Base-by-base conservation (phyloP, 2,329 filamentous ascomycete species). In the Aaosphaeria arxii region DNA sequence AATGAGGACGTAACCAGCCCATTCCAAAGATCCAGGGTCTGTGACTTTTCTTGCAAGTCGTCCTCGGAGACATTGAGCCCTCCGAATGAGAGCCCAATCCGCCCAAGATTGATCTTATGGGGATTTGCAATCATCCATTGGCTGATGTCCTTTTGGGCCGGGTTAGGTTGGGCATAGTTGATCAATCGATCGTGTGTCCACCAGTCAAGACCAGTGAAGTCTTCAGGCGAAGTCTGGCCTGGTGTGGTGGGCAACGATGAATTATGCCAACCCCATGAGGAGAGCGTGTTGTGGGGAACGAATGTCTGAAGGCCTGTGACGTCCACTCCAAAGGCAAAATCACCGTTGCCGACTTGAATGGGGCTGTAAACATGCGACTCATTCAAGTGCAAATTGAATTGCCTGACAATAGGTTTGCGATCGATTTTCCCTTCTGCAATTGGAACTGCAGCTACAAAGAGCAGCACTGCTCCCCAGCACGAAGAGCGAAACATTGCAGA, bases 91-190 rank as follows among this genome's bases (percentile, higher is more conserved):
- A 81, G 59, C 4, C 78, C 78, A 7, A 80, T 69, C 3, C 69
- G 71, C 3, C 70, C 78, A 1, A 81, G 53, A 50, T 80, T 81
- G 13, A 79, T 62, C 5, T 78, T 67, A 54, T 81, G 77, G 0
- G 78, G 78, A 51, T 81, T 81, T 46, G 71, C 69, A 30, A 79
- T 79, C 17, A 82, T 61, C 79, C 79, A 82, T 48, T 80, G 74
- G 3, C 75, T 77, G 29, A 75, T 75, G 6, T 69, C 62, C 11
- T 61, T 57, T 44, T 75, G 57, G 4, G 59, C 60, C 1, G 72
- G 69, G 46, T 75, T 75, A 0, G 71, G 70, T 49, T 73, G 70
- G 17, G 65, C 66, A 58, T 76, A 75, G 39, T 73, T 74, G 5
- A 76, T 68, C 5, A 75, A 60, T 6, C 70, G 58, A 24, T 61